Conservation (phyloP, 2,329 filamentous ascomycete genomes). For the Penicillium psychrosexuale region DNA sequence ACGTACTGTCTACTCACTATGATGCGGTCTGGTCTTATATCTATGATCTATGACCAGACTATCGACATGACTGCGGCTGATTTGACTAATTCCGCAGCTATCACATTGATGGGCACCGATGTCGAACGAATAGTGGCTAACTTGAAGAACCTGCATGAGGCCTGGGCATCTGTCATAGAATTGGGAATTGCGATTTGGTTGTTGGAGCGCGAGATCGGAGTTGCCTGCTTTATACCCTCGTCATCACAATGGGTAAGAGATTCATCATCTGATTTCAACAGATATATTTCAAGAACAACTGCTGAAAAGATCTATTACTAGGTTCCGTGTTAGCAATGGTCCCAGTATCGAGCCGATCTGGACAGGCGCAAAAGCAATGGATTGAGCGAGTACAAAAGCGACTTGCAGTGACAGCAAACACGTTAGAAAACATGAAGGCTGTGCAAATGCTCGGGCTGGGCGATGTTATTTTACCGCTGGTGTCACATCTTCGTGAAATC, state of each 20-base stretch:
- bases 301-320: not conserved
- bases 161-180: conserved; percentile 2
- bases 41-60: conserved; percentile 7
- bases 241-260: conserved; percentile 1
- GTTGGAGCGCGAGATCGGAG: not conserved
- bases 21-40: conserved; percentile 6
- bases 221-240: conserved; percentile 1
- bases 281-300: not conserved
- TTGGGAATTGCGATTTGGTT: conserved; percentile 3
- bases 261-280: not conserved
- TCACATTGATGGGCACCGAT: conserved; percentile 8
- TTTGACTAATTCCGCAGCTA: not conserved
- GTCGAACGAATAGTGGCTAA: not conserved
- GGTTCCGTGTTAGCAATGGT: not conserved
- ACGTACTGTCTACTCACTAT: not conserved
- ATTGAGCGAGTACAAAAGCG: conserved; percentile 42
- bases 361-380: conserved; percentile 36
- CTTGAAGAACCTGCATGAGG: conserved; percentile 3
- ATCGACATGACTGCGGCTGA: not conserved
- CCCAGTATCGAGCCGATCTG: conserved; percentile 1
- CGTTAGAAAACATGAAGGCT: conserved; percentile 41
- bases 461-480: conserved; percentile 12
- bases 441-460: conserved; percentile 42
- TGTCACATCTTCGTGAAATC: conserved; percentile 7
- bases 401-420: conserved; percentile 39